Evolutionary conservation across 2,329 filamentous ascomycete genomes (phyloP).

Genomic region (Diaporthe amygdali): DNA sequence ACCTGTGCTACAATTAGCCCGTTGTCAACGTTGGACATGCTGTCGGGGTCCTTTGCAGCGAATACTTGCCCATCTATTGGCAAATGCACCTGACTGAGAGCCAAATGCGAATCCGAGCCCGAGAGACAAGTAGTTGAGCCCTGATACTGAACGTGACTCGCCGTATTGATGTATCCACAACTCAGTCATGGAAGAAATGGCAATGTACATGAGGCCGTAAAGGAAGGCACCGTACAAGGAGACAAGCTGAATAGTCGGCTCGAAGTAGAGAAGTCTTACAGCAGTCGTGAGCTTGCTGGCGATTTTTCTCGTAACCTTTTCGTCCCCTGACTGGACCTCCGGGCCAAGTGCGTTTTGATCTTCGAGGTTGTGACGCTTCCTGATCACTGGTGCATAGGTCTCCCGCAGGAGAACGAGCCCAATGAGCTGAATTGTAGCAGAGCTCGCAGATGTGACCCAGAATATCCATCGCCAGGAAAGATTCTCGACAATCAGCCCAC

Average conservation of each 20-base stretch:
- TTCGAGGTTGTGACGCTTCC: neutral
- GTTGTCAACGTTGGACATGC: too few relatives aligned
- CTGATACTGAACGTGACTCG: neutral
- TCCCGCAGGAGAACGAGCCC: neutral
- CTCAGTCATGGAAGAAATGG: slow-evolving; percentile 5
- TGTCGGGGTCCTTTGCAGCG: too few relatives aligned
- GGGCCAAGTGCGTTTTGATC: neutral
- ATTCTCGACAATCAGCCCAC: neutral
- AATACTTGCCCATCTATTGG: neutral
- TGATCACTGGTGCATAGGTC: neutral
- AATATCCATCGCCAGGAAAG: neutral
- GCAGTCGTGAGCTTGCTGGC: neutral
- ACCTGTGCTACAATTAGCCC: neutral
- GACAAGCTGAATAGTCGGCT: slow-evolving; percentile 1
- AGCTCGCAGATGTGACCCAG: neutral
- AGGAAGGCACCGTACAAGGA: neutral
- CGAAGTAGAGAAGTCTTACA: neutral
- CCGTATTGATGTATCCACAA: neutral
- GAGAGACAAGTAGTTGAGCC: neutral
- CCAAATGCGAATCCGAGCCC: neutral
- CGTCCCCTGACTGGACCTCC: neutral
- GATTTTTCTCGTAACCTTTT: neutral
- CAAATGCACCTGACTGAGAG: neutral
- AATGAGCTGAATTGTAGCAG: neutral
- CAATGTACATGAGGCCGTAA: slow-evolving; percentile 5